These are phyloP conservation scores for Hymenotorrendiella dingleyae DNA, from an alignment of 2,329 filamentous ascomycete genomes.

Conservation along the genomic window DNA sequence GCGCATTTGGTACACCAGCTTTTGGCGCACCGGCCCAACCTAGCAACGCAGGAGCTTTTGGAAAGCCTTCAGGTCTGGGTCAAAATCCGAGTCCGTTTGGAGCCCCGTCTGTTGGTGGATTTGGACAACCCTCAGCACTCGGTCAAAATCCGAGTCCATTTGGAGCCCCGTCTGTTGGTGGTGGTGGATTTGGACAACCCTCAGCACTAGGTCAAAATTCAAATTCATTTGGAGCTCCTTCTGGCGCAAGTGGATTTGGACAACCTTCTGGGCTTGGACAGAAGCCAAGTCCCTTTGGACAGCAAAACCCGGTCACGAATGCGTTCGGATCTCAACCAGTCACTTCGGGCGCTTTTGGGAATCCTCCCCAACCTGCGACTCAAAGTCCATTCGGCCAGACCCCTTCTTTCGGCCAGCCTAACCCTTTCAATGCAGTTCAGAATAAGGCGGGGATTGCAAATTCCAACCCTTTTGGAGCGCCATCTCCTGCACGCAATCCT, in stretches of 20 bases:
- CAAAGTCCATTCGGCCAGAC: not conserved
- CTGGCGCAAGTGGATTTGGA: constrained; percentile 7
- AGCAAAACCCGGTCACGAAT: constrained; percentile 5
- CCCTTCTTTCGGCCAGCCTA: not conserved
- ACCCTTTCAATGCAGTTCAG: constrained; percentile 2
- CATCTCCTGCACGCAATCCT: constrained; percentile 1
- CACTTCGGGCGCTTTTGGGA: constrained; percentile 29
- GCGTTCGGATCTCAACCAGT: constrained; percentile 37
- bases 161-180: constrained; percentile 10
- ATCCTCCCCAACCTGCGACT: constrained; percentile 9
- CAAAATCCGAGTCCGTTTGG: constrained; percentile 2
- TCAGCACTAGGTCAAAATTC: constrained; percentile 33
- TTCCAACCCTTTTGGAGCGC: constrained; percentile 31
- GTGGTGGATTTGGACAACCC: constrained; percentile 32
- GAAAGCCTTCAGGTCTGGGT: constrained; percentile 33
- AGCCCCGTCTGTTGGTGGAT: constrained; percentile 19
- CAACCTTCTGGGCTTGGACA: constrained; percentile 25
- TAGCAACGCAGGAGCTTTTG: constrained; percentile 32
- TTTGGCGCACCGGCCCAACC: not conserved
- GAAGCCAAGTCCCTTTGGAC: constrained; percentile 1
- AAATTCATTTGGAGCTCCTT: constrained; percentile 18
- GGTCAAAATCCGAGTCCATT: constrained; percentile 29
- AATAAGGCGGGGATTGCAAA: constrained; percentile 5
- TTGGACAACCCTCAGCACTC: constrained; percentile 35
- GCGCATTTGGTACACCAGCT: constrained; percentile 13